Evolutionary conservation across 768 basidiomycete genomes (phyloP), one percentile per base, ranked within the genome.

Genomic region (Steccherinum ochraceum): DNA sequence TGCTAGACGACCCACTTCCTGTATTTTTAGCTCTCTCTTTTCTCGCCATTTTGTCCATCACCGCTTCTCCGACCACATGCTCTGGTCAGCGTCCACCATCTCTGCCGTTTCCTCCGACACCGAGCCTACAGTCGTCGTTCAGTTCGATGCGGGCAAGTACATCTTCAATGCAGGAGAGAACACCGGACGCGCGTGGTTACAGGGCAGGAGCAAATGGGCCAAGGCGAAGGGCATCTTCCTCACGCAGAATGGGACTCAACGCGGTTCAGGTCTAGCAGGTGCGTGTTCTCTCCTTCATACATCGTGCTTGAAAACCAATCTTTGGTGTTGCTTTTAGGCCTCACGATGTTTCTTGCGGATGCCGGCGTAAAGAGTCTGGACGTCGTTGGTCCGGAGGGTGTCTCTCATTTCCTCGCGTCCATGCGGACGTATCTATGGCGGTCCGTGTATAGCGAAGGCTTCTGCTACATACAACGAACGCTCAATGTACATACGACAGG

Each of bases 111-210:
- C 84, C 3, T 80, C 81, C 46, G 94, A 97, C 69, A 89, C 93
- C 1, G 83, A 91, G 56, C 85, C 93, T 0, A 78, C 85, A 7
- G 68, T 96, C 21, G 68, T 87, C 52, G 67, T 95, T 56, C 73
- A 77, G 1, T 93, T 93, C 63, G 85, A 89, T 56, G 72, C 76
- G 48, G 84, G 79, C 12, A 87, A 90, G 58, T 97, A 93, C 58
- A 74, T 94, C 35, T 92, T 97, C 75, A 93, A 93, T 66, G 81
- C 75, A 18, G 85, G 89, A 5, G 93, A 96, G 66, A 86, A 86
- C 52, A 82, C 86, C 1, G 83, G 81, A 40, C 72, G 94, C 27
- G 70, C 86, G 0, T 87, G 86, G 61, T 67, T 84, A 13, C 86
- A 93, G 68, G 80, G 80, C 52, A 72, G 70, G 55, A 69, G 76